Percentiles rank a stretch among this genome's conserved stretches.
Conservation (phyloP, 2,329 filamentous ascomycete genomes). For the Mycosphaerella arachidis region DNA sequence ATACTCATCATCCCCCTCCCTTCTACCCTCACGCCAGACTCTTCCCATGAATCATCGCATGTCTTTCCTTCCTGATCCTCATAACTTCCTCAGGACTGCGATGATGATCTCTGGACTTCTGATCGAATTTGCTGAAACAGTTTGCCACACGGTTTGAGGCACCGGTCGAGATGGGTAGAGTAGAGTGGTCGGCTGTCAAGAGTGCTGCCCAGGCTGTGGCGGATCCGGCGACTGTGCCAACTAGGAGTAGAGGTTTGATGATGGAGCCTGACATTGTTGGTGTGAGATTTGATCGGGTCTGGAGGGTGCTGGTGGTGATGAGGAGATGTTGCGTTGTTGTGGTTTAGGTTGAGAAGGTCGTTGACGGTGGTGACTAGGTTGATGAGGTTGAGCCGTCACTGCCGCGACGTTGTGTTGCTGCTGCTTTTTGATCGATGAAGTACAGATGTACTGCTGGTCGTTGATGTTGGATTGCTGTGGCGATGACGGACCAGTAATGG, state of each 20-base stretch:
- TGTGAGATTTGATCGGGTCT: neutral
- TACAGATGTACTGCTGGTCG: neutral
- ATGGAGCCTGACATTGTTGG: neutral
- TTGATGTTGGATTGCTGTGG: conserved; percentile 1
- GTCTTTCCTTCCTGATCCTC: neutral
- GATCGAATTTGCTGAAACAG: neutral
- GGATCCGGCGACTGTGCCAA: neutral
- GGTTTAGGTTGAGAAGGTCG: neutral
- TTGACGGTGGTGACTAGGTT: neutral
- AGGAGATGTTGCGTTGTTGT: neutral
- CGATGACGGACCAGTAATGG: neutral
- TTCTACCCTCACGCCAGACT: too few species aligned
- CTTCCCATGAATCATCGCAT: neutral
- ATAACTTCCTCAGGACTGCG: neutral
- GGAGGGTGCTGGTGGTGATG: neutral
- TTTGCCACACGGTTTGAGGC: neutral
- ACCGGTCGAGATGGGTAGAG: neutral
- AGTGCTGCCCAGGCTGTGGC: neutral
- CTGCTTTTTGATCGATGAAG: neutral
- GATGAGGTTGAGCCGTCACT: neutral
- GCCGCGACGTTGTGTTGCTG: neutral
- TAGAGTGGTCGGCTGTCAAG: neutral
- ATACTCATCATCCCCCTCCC: too few species aligned
- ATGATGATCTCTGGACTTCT: neutral
- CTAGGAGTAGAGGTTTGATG: neutral